Evolutionary conservation across 2,329 filamentous ascomycete genomes (phyloP), one percentile per base, ranked within the genome.

Genomic region (Epichloe bromicola): DNA sequence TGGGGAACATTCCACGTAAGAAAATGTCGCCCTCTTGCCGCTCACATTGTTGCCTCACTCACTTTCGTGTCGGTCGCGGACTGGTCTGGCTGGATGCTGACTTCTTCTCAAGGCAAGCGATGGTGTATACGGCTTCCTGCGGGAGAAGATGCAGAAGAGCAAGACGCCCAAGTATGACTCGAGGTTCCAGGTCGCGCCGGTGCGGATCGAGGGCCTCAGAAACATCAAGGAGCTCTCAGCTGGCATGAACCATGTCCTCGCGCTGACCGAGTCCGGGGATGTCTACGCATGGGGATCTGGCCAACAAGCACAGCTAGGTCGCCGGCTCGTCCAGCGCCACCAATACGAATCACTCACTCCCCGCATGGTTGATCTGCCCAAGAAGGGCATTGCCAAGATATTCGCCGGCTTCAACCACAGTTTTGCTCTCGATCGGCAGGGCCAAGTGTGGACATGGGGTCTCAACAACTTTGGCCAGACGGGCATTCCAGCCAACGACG

Each of bases 1-100:
- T 88, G 86, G 83, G 85, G 86, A 23, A 85, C 83, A 5, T 89
- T 89, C 69, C 70, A 81, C 57, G 76, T 79, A 70, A 63, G 74
- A 67, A 34, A 10, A 39, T 19, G 23, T 10, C 30, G 15, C 14
- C 7, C 36, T 37, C 11, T 15, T 14, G 36, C 15, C 11, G 15
- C 26, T 44, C 10, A 8, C 12, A 3, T 5, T 33, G 2, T 6
- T 26, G 15, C 8, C 3, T 33, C 6, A 44, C 33, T 3, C 6
- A 44, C 33, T 3, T 44, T 34, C 15, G 8, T 5, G 14, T 6
- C 6, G 5, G 23, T 8, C 26, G 23, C 7, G 11, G 8, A 23
- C 26, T 26, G 26, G 6, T 26, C 39, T 41, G 39, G 20, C 39
- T 20, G 17, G 20, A 17, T 41, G 17, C 26, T 48, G n/a, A 37